Conservation (phyloP, 495 filamentous ascomycete species). For the Xylaria flabelliformis region DNA sequence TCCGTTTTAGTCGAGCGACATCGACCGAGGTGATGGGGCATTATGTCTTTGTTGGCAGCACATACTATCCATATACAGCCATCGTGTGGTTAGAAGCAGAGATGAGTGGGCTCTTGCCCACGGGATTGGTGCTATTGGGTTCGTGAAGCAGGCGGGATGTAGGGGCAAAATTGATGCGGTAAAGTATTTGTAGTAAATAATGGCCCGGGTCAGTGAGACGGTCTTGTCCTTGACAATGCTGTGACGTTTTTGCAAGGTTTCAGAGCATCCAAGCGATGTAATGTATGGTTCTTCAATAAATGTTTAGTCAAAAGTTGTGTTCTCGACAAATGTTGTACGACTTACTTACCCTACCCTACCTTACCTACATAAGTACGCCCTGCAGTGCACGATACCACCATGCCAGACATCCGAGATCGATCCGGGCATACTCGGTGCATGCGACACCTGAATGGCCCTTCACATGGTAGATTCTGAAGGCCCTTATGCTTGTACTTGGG, state of each 20-base stretch:
- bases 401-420: constrained; percentile 24
- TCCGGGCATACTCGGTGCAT: constrained; percentile 17
- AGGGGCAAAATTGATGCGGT: not conserved
- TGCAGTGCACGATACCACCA: constrained; percentile 16
- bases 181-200: constrained; percentile 28
- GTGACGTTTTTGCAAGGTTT: constrained; percentile 6
- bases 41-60: constrained; percentile 26
- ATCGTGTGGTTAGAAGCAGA: constrained; percentile 20
- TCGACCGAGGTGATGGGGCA: constrained; percentile 16
- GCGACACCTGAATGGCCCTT: not conserved
- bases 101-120: constrained; percentile 22
- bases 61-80: constrained; percentile 16
- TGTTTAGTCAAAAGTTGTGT: not conserved
- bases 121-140: constrained; percentile 17
- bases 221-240: constrained; percentile 9
- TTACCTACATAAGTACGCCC: constrained; percentile 9
- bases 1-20: constrained; percentile 22
- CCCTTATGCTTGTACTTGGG: not conserved
- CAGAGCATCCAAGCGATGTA: not conserved
- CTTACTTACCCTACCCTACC: constrained; percentile 16
- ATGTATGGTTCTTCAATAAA: constrained; percentile 18
- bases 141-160: constrained; percentile 7
- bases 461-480: constrained; percentile 3
- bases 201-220: constrained; percentile 5
- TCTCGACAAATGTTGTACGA: constrained; percentile 22